Base-by-base conservation (phyloP, 768 basidiomycete species). In the Pisolithus marmoratus region DNA sequence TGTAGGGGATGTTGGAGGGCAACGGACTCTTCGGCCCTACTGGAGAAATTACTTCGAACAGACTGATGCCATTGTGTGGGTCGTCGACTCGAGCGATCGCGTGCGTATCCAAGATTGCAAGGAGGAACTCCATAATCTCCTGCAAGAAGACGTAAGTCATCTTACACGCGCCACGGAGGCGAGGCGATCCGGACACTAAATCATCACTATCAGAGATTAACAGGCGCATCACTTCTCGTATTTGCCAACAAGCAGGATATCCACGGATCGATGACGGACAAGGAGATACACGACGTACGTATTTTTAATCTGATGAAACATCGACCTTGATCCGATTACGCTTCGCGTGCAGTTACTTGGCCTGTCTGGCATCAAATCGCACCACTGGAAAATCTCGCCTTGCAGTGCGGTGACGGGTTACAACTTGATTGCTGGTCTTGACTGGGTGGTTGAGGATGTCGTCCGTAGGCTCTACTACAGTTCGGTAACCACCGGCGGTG, bases 31-130 rank as follows among this genome's bases (percentile, higher is more conserved):
- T 48, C 81, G 96, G 27, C 95, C 96, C 7, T 98, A 98, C 68
- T 99, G 96, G 96, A 77, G 92, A 23, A 99, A 98, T 69, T 98
- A 98, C 72, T 98, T 98, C 60, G 96, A 99, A 70, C 91, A 94
- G 70, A 98, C 96, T 9, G 96, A 98, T 70, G 95, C 90, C 7
- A 76, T 99, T 41, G 93, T 98, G 31, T 99, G 96, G 96, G 95
- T 99, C 17, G 94, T 99, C 38, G 96, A 99, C 73, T 95, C 94
- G 0, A 81, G 87, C 36, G 95, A 98, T 71, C 80, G 89, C 38
- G 77, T 92, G 74, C 81, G 96, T 55, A 90, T 96, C 80, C 70
- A 75, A 46, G 94, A 98, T 66, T 98, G 95, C 71, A 87, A 79
- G 63, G 74, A 83, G 46, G 96, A 99, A 70, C 76, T 98, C 20